Evolutionary conservation across 345 rosid genomes (phyloP), one percentile per base, ranked within the genome.

Genomic region (Aegle marmelos): DNA sequence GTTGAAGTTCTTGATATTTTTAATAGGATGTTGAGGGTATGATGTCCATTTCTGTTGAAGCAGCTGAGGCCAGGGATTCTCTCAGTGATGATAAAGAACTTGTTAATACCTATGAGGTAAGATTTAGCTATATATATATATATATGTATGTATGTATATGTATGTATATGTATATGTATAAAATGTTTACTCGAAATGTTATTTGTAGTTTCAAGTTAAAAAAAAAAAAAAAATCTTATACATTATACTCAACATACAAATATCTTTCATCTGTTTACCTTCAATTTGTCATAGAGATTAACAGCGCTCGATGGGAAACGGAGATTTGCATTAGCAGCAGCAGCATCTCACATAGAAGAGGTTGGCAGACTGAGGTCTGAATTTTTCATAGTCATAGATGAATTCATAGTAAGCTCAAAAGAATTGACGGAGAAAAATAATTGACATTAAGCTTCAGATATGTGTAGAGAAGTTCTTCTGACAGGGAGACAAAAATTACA

Each of bases 21-120:
- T 74, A 81, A 67, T 84, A 97, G 98, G 99, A 94, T 91, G 93
- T 94, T 75, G 98, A 92, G 82, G 99, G 99, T 79, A 97, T 97
- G 99, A 90, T 97, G 99, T 97, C 99, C 39, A 97, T 97, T 75
- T 97, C 98, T 37, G 97, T 89, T 77, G 99, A 94, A 88, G 98
- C 98, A 86, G 85, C 98, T 75, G 98, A 86, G 79, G 99, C 99
- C 58, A 87, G 91, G n/a, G 90, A 91, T 73, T 97, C 99, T 37
- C 87, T 97, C 85, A 91, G 92, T 87, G 97, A 97, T 82, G 99
- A 97, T 90, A 92, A 88, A 82, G 98, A 97, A 83, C 85, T 97
- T 54, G 94, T 92, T 70, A 97, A 91, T 80, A 90, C 99, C 45
- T 97, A 94, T 74, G 99, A 97, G 93, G 99, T 97, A 85, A 37